Evolutionary conservation across 805 yeast genomes (phyloP).

Genomic region (Lipomyces kockii): DNA sequence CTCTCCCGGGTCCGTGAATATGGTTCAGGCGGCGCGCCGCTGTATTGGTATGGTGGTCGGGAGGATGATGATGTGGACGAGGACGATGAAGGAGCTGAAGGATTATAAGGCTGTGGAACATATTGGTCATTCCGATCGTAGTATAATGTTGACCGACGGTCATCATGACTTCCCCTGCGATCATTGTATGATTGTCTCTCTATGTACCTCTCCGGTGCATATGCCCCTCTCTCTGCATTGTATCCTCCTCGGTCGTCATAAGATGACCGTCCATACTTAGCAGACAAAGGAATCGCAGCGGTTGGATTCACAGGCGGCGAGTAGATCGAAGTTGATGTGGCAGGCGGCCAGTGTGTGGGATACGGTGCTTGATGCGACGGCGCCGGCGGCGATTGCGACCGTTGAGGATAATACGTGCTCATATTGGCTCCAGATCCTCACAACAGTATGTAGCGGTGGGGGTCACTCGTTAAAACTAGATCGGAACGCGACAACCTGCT

Average conservation of each 20-base stretch:
- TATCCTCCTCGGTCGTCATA: slow-evolving; percentile 3
- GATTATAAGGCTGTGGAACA: slow-evolving; percentile 2
- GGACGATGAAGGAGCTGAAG: slow-evolving; percentile 5
- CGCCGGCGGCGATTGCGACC: slow-evolving; percentile 23
- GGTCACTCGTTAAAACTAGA: neutral
- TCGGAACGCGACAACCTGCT: neutral
- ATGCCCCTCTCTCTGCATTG: slow-evolving; percentile 6
- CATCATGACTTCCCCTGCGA: slow-evolving; percentile 9
- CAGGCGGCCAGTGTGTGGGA: slow-evolving; percentile 14
- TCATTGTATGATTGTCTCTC: slow-evolving; percentile 7
- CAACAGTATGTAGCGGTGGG: neutral
- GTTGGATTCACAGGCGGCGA: neutral
- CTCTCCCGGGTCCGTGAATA: slow-evolving; percentile 25
- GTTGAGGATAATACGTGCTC: slow-evolving; percentile 33
- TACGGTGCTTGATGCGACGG: slow-evolving; percentile 10
- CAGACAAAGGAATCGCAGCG: neutral
- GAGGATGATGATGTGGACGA: slow-evolving; percentile 10
- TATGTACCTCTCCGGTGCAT: slow-evolving; percentile 12
- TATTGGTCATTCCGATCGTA: slow-evolving; percentile 16
- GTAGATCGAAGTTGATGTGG: neutral
- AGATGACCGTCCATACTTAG: neutral
- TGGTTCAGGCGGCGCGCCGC: slow-evolving; percentile 27
- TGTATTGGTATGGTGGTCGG: slow-evolving; percentile 16
- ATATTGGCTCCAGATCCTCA: slow-evolving; percentile 2
- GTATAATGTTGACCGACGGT: slow-evolving; percentile 3